A percentile compares a stretch with the other conserved stretches of the same genome.
Conservation (phyloP, 129 eudicot species). For the Tagetes patula region DNA sequence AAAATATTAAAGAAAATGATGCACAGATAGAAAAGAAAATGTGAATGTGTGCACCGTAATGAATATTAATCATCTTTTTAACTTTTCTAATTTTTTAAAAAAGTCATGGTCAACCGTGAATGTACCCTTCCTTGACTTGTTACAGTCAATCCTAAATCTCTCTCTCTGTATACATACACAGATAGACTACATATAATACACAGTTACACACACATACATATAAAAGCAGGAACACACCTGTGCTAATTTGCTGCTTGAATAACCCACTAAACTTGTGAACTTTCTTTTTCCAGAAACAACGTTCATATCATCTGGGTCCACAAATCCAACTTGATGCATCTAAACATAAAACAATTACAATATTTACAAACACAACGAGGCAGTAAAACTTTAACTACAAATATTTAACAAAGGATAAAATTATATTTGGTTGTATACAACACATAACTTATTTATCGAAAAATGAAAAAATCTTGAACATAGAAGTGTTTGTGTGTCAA, state of each 20-base stretch:
- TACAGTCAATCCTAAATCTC: neutral
- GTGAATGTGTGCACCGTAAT: neutral
- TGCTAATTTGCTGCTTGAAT: constrained; percentile 90
- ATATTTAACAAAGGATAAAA: constrained; percentile 5
- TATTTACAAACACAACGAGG: constrained; percentile 14
- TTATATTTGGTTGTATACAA: neutral
- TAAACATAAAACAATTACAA: constrained; percentile 28
- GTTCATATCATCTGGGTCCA: constrained; percentile 98
- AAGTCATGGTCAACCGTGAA: neutral
- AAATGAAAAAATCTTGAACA: neutral
- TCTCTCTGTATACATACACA: neutral
- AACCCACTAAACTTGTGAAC: constrained; percentile 80
- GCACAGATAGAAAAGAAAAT: neutral
- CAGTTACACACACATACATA: neutral
- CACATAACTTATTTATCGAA: neutral
- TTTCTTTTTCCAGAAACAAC: constrained; percentile 70
- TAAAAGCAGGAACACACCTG: constrained; percentile 53
- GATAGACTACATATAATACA: neutral
- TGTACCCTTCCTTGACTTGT: neutral
- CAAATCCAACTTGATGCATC: constrained; percentile 94
- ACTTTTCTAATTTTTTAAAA: neutral
- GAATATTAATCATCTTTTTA: neutral
- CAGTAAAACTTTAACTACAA: constrained; percentile 3
- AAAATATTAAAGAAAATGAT: neutral
- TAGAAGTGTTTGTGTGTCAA: neutral